phyloP scores from a whole-genome alignment of 495 filamentous ascomycete species.

The Neurospora sublineolata region DNA sequence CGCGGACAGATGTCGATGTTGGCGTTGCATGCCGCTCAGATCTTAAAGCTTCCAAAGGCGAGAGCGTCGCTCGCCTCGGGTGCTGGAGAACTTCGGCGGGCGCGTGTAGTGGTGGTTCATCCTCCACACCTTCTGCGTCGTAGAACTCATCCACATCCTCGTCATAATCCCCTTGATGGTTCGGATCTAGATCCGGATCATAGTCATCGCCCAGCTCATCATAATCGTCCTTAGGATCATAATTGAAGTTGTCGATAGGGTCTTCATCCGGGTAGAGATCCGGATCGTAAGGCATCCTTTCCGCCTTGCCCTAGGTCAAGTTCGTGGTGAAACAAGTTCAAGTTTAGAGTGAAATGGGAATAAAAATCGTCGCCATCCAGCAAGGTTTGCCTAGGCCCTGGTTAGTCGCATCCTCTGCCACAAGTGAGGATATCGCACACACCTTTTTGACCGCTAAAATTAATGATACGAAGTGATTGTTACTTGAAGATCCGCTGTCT shows the following conservation, averaged over 20 bases:
- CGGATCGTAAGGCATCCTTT: constrained; percentile 13
- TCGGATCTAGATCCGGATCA: not conserved
- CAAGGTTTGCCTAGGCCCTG: not conserved
- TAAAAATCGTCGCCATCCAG: not conserved
- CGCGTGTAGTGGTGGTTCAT: not conserved
- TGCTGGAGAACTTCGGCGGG: not conserved
- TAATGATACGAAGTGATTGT: too few relatives aligned
- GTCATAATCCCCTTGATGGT: not conserved
- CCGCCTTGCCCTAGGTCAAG: not conserved
- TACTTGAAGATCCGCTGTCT: not conserved
- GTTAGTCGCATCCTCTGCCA: not conserved
- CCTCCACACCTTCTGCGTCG: not conserved
- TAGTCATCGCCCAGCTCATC: not conserved
- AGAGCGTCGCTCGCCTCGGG: not conserved
- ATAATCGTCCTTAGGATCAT: not conserved
- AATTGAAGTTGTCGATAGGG: not conserved
- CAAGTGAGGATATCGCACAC: not conserved
- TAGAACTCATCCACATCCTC: not conserved
- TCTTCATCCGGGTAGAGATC: constrained; percentile 2
- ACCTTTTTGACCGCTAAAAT: not conserved
- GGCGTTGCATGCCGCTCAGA: not conserved
- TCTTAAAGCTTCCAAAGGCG: not conserved
- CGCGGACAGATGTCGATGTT: not conserved
- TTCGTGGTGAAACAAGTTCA: not conserved
- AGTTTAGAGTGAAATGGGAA: not conserved